Evolutionary conservation across 805 yeast species (phyloP).

Genomic region (Candida patagonica): DNA sequence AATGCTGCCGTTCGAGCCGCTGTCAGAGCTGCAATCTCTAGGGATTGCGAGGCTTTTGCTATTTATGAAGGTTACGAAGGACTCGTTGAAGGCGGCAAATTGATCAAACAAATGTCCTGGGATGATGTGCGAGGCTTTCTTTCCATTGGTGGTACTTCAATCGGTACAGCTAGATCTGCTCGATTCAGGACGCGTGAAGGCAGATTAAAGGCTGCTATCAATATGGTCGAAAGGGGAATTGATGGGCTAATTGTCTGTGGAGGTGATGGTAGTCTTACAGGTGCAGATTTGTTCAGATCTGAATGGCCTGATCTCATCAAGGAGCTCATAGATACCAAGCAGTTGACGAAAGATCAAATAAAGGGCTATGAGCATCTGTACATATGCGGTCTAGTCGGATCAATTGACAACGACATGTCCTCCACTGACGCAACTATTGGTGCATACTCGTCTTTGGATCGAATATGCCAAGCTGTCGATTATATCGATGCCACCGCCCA

Average conservation of each 20-base stretch:
- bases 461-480: conserved; percentile 91
- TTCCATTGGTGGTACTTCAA: conserved; percentile 86
- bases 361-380: conserved; percentile 62
- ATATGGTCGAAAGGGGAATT: conserved; percentile 78
- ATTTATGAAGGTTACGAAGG: conserved; percentile 95
- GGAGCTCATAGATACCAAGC: conserved; percentile 53
- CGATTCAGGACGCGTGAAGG: conserved; percentile 83
- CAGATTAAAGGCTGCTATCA: conserved; percentile 71
- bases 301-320: conserved; percentile 89
- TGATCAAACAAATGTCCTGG: conserved; percentile 76
- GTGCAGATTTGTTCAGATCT: conserved; percentile 87
- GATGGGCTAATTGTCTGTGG: conserved; percentile 96
- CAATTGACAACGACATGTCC: conserved; percentile 97
- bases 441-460: conserved; percentile 84
- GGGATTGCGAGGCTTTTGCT: conserved; percentile 85
- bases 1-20: conserved; percentile 93
- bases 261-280: conserved; percentile 97
- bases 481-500: conserved; percentile 96
- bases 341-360: conserved; percentile 49
- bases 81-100: conserved; percentile 74
- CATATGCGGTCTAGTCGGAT: conserved; percentile 91
- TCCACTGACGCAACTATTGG: conserved; percentile 95
- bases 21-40: conserved; percentile 80
- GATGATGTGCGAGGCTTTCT: conserved; percentile 92
- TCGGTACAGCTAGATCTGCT: conserved; percentile 91